Evolutionary conservation across 805 yeast genomes (phyloP), one percentile per base, ranked within the genome.

Genomic region (Cyberlindnera maclurae): DNA sequence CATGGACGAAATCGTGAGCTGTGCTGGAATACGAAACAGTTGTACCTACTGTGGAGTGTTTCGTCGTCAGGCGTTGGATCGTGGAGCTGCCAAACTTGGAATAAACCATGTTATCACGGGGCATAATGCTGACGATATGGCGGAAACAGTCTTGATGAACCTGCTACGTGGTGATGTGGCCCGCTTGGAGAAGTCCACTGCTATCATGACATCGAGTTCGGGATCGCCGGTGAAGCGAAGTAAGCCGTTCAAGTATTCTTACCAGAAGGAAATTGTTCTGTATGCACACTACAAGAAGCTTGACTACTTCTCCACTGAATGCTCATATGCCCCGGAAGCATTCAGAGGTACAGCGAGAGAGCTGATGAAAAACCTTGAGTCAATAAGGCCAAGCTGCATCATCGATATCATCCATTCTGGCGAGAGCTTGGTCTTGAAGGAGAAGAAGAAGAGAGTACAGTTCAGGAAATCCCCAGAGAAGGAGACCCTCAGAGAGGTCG

Each of bases 41-140:
- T 93, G 99, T 62, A 93, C 99, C 0, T 93, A 93, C 57, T 93
- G 99, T 67, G 99, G 99, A 36, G 98, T 93, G 6, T 76, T 93
- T 40, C 71, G 99, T 62, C 73, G 99, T 50, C 99, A 93, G 62
- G 97, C 98, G 0, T 64, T 93, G 34, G 99, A 93, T 59, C 70
- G 99, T 49, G 99, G 98, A 2, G 96, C 97, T 3, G 79, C 84
- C 10, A 82, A 80, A 55, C 63, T 90, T 17, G 87, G 81, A 0
- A 88, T 93, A 37, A 70, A 72, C 38, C 99, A 93, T 61, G 93
- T 93, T 26, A 94, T 93, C 2, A 93, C 99, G 0, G 99, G 99
- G 3, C 99, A 93, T 62, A 93, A 93, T 59, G 99, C 99, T 0
- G 99, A 93, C 60, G 99, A 93, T 63, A 84, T 93, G 86, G 99